Evolutionary conservation across 1,284 basidiomycete genomes (phyloP), one percentile per base, ranked within the genome.

Genomic region (Ganoderma sinense): DNA sequence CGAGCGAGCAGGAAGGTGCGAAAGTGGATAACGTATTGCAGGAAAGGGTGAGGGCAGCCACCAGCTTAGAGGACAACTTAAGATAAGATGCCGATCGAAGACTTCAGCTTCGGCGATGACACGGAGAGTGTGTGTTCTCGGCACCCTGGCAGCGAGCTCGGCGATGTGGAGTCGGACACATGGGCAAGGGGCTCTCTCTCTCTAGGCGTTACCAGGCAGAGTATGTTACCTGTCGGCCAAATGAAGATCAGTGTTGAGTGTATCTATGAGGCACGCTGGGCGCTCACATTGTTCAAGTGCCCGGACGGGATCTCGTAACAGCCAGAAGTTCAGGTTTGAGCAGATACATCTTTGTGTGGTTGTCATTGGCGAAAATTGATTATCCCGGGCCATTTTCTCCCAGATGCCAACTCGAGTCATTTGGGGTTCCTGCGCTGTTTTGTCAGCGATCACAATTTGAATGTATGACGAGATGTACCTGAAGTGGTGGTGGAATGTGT

Each of bases 111-210:
- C 66, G 66, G 66, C 66, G 60, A 53, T 29, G 60, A 62, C 60
- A 67, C 66, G 66, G 66, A 40, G 60, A 62, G 36, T 55, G 48
- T 67, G 66, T 48, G 29, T 29, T 13, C n/a, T 58, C 10, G 16
- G 55, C 18, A 20, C 8, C 7, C 55, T 5, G 55, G 29, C 4
- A 31, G 20, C 14, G 31, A 36, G 6, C 36, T 36, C 36, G 36
- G 36, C 6, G 36, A 36, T 10, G 36, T 36, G 36, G 36, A 36
- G 36, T 36, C 5, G 18, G 55, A 56, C 31, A n/a, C 31, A 33
- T 41, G 41, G 8, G 14, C 41, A 10, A 36, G 36, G 10, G 2
- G 41, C 41, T 41, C 18, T 41, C 41, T 41, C 2, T 14, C 41
- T 41, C 45, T 48, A 48, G 45, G 20, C 1, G 20, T 7, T 10